Base-by-base conservation (phyloP, 495 filamentous ascomycete genomes). In the Staphylotrichum longicolle region DNA sequence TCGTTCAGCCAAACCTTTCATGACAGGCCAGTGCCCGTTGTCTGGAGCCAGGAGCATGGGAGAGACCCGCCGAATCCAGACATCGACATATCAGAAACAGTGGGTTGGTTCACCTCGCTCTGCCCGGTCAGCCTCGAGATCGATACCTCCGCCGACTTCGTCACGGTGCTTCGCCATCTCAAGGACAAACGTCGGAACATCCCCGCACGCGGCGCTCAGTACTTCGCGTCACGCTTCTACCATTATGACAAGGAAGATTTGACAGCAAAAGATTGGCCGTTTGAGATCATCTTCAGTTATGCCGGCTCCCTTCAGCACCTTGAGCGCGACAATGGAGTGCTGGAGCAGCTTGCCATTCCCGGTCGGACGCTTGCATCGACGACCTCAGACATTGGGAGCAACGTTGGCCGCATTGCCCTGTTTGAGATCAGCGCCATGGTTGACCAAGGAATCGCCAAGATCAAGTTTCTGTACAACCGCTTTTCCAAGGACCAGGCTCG, bases 261-360 rank as follows among this genome's bases (percentile, higher is more conserved):
- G 35, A 79, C 78, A 45, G 60, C 67, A 30, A 82, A 81, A 3
- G 74, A 80, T 52, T 83, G 77, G 70, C 87, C 87, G 6, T 82
- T 90, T 62, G 88, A 91, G 70, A 82, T 91, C 42, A 82, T 83
- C 2, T 89, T 91, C 70, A 88, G 86, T 64, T 90, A 90, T 62
- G 78, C 86, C 11, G 88, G 86, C 0, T 78, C 84, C 15, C 76
- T 85, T 61, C 85, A 87, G 54, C 82, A 86, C 59, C 66, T 89
- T 0, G 85, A 87, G 70, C 77, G 83, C 34, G 75, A 81, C 27
- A 85, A 85, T 54, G 80, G 83, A 5, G 73, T 90, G 0, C 81
- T 90, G 63, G 80, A 85, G 56, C 81, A 84, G 33, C 75, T 79
- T 7, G 75, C 84, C 15, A 69, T 76, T 1, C 72, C 73, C 0